Evolutionary conservation across 2,329 filamentous ascomycete genomes (phyloP).

Genomic region (Hortaea werneckii): DNA sequence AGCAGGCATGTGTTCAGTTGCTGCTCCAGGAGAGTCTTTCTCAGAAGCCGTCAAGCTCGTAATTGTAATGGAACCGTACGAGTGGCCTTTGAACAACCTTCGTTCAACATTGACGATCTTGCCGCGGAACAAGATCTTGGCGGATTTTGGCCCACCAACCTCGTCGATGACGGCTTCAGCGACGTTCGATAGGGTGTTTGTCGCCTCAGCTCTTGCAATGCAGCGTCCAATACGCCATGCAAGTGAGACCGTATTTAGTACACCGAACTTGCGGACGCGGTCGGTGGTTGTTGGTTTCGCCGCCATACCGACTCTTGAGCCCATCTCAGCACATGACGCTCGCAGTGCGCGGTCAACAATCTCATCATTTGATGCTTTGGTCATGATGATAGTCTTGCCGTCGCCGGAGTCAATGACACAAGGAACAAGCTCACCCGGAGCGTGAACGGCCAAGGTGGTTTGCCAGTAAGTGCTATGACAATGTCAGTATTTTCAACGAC

Average conservation of each 20-base stretch:
- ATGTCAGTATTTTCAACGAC: too few relatives aligned
- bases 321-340: conserved; percentile 30
- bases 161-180: conserved; percentile 50
- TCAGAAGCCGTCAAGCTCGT: conserved; percentile 10
- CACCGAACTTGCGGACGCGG: conserved; percentile 26
- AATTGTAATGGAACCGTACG: conserved; percentile 50
- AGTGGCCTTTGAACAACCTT: conserved; percentile 46
- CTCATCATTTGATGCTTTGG: conserved; percentile 30
- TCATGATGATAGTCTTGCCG: conserved; percentile 36
- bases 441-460: conserved; percentile 35
- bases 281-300: conserved; percentile 31
- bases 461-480: conserved; percentile 30
- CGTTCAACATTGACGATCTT: conserved; percentile 54
- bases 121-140: conserved; percentile 51
- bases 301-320: conserved; percentile 31
- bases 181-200: conserved; percentile 43
- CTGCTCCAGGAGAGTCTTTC: conserved; percentile 21
- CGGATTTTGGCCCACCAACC: conserved; percentile 44
- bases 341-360: conserved; percentile 35
- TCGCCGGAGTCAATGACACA: conserved; percentile 38
- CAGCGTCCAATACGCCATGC: conserved; percentile 49
- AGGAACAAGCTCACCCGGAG: conserved; percentile 31
- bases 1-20: conserved; percentile 14
- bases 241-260: conserved; percentile 34
- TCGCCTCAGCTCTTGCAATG: conserved; percentile 41